Base-by-base conservation (phyloP, 192 early-diverging fungal species). In the Gamsiella multidivaricata region DNA sequence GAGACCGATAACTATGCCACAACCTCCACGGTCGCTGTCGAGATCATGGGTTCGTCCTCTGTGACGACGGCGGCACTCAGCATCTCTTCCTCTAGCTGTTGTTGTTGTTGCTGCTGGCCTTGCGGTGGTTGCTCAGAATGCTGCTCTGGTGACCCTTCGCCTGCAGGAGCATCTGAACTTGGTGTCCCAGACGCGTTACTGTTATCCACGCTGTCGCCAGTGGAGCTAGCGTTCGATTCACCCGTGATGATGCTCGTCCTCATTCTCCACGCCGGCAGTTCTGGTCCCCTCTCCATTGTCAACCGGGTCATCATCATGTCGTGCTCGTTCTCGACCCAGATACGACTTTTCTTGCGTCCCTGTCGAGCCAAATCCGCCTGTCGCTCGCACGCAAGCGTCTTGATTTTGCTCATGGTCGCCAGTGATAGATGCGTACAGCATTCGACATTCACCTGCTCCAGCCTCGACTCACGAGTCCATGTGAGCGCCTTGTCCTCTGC, bases 231-330 rank as follows among this genome's bases (percentile, higher is more conserved):
- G 28, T 45, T 33, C 8, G 43, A 18, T 17, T 47, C 45, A 49
- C 33, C 37, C 26, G 28, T 33, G 8, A 42, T 28, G n/a, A 14
- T 42, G 3, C 23, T 33, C 6, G 42, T 37, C 22, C 60, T 49
- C 3, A 43, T 46, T 18, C 47, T 41, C 26, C 32, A 28, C 3
- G 45, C 31, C 9, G 59, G 41, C 43, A 57, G 31, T 18, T 60
- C 54, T 0, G 59, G 66, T 4, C 74, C 74, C 5, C 74, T 31
- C 49, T 78, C 74, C 54, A 78, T 52, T 3, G 51, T 61, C 39
- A 78, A 52, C 4, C 74, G 50, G 5, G 54, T 64, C 74, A 78
- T 78, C 74, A 78, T 78, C 74, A 78, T 78, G 25, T 78, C 74
- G 41, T 78, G 74, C 49, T 78, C 74, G 46, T 78, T 78, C 49